Conservation (phyloP, 352 stramenopile species). For the Pythium guiyangense region DNA sequence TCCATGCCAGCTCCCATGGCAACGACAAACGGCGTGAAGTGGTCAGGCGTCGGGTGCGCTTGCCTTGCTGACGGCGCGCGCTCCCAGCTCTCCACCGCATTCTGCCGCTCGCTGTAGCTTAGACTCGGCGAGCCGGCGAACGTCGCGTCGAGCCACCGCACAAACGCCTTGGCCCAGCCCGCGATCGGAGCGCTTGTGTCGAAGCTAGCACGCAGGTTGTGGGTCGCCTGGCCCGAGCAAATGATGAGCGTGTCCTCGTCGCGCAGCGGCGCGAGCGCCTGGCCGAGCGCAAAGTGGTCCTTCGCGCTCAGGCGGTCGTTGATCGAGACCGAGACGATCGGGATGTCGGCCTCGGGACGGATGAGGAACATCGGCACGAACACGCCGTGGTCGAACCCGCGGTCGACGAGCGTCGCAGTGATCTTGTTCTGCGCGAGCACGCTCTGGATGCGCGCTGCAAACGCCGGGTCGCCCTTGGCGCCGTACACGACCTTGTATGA, state of each 20-base stretch:
- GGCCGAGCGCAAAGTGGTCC: slow-evolving; percentile 53
- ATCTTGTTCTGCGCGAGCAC: too few species aligned
- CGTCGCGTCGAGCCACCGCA: slow-evolving; percentile 29
- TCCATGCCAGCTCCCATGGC: slow-evolving; percentile 47
- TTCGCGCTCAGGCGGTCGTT: slow-evolving; percentile 25
- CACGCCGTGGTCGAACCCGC: too few species aligned
- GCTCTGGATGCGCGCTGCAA: too few species aligned
- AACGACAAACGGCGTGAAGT: slow-evolving; percentile 50
- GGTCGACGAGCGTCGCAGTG: too few species aligned
- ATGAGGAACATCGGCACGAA: too few species aligned
- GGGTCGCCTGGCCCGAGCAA: slow-evolving; percentile 51
- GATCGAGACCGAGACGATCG: too few species aligned
- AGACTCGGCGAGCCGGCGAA: slow-evolving; percentile 1
- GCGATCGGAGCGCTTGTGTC: slow-evolving; percentile 9
- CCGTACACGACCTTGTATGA: too few species aligned
- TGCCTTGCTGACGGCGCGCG: slow-evolving; percentile 23
- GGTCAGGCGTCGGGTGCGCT: slow-evolving; percentile 44
- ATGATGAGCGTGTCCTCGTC: slow-evolving; percentile 77
- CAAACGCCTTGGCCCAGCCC: slow-evolving; percentile 28
- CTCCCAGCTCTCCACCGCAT: slow-evolving; percentile 25
- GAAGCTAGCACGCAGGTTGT: slow-evolving; percentile 28
- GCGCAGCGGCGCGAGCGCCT: too few species aligned
- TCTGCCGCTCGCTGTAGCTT: slow-evolving; percentile 14
- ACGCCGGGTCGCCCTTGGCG: too few species aligned
- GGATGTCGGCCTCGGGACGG: too few species aligned